Conservation (phyloP, 139 green algal genomes). For the Coelastrella sp. region DNA sequence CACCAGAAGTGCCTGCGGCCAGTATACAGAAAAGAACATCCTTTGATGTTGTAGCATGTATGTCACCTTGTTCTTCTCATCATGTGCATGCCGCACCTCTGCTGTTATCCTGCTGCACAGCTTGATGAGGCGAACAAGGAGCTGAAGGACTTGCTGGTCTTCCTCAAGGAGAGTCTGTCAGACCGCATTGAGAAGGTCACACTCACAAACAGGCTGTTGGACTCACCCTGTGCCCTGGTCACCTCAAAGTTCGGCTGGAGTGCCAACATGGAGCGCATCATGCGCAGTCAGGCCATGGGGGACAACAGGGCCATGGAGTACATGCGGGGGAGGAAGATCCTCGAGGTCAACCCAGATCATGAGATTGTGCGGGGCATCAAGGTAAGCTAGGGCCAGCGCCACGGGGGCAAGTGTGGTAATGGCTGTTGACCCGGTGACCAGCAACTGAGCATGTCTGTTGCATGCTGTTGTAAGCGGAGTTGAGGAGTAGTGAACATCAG, state of each 20-base stretch:
- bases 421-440: background rate
- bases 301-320: conserved; percentile 94
- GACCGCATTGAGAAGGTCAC: conserved; percentile 76
- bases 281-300: conserved; percentile 90
- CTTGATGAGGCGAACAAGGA: conserved; percentile 67
- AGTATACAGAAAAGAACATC: background rate
- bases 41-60: background rate
- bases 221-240: conserved; percentile 95
- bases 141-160: conserved; percentile 83
- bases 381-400: background rate
- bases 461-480: background rate
- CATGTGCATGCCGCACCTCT: background rate
- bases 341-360: conserved; percentile 98
- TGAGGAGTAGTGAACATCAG: background rate
- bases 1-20: no score
- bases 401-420: background rate
- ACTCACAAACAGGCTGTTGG: conserved; percentile 79
- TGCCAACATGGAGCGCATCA: conserved; percentile 99
- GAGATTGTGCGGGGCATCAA: conserved; percentile 87
- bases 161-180: conserved; percentile 84
- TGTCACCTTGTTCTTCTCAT: background rate
- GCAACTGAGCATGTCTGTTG: background rate
- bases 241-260: conserved; percentile 98
- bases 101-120: conserved; percentile 29
- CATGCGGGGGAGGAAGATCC: conserved; percentile 94